Percentiles rank a stretch among this genome's conserved stretches.
These are phyloP conservation scores for Tetraselmis chui DNA, from an alignment of 139 green algal species.

Conservation along the genomic window DNA sequence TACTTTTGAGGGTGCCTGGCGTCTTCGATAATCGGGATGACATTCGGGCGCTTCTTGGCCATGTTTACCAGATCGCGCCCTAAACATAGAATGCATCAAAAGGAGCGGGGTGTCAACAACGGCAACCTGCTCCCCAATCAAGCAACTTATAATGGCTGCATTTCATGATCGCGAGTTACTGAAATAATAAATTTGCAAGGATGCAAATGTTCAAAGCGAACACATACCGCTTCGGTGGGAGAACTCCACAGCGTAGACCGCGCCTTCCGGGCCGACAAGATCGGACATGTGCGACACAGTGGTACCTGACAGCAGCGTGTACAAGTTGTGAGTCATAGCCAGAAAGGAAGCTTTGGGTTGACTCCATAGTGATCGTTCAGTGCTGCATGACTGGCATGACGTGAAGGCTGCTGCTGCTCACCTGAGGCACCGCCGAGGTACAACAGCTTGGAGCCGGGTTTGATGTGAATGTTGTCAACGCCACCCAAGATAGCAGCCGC, in stretches of 20 bases:
- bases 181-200: no score
- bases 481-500: conserved; percentile 93
- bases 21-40: conserved; percentile 99
- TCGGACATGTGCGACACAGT: conserved; percentile 89
- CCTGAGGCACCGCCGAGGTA: neutral
- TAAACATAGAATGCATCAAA: neutral
- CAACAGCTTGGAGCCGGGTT: conserved; percentile 71
- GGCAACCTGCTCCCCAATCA: no score
- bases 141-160: no score
- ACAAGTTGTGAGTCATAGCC: no score
- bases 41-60: conserved; percentile 99
- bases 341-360: conserved; percentile 3
- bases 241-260: conserved; percentile 99
- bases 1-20: conserved; percentile 96
- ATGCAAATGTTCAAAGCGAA: neutral
- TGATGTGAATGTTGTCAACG: conserved; percentile 98
- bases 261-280: conserved; percentile 71
- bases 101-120: no score
- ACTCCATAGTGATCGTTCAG: neutral
- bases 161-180: no score
- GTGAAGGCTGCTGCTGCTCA: no score
- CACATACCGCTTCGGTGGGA: conserved; percentile 71
- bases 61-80: conserved; percentile 99
- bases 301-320: conserved; percentile 52
- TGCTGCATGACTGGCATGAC: no score